Percentiles rank a stretch among this genome's conserved stretches.
Conservation (phyloP, 169 alveolate species). For the Miamiensis avidus region DNA sequence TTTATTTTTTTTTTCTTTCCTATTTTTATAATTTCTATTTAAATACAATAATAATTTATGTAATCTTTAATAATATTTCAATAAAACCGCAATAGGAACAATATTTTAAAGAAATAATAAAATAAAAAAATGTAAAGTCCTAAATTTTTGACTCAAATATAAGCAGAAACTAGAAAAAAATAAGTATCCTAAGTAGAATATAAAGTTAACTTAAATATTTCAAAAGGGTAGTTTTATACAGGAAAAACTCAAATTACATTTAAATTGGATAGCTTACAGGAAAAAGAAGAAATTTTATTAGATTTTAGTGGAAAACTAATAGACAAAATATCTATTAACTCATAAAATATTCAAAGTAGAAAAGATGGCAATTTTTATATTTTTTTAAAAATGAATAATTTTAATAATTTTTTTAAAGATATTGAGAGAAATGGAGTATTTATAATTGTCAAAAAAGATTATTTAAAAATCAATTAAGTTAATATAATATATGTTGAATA, state of each 20-base stretch:
- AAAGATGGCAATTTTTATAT: no score
- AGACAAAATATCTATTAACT: not conserved
- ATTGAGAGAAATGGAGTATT: slow-evolving; percentile 1
- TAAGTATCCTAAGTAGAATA: not conserved
- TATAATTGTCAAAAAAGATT: not conserved
- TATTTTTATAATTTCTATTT: no score
- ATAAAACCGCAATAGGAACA: no score
- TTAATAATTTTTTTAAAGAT: no score
- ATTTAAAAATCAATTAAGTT: slow-evolving; percentile 1
- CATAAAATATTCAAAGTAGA: not conserved
- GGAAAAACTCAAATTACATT: not conserved
- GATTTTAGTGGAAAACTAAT: not conserved
- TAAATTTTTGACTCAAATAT: not conserved
- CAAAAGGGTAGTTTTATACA: not conserved
- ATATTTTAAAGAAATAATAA: not conserved
- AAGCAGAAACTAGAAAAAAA: not conserved
- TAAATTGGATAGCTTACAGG: no score
- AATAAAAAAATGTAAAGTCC: not conserved
- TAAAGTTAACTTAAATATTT: no score
- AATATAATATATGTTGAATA: slow-evolving; percentile 47
- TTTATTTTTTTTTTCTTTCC: no score
- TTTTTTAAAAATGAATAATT: not conserved
- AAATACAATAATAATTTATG: no score
- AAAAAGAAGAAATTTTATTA: no score
- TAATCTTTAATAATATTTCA: no score